A percentile compares a stretch with the other conserved stretches of the same genome.
Evolutionary conservation across 768 basidiomycete species (phyloP).

Genomic region (Amanita rimosa): DNA sequence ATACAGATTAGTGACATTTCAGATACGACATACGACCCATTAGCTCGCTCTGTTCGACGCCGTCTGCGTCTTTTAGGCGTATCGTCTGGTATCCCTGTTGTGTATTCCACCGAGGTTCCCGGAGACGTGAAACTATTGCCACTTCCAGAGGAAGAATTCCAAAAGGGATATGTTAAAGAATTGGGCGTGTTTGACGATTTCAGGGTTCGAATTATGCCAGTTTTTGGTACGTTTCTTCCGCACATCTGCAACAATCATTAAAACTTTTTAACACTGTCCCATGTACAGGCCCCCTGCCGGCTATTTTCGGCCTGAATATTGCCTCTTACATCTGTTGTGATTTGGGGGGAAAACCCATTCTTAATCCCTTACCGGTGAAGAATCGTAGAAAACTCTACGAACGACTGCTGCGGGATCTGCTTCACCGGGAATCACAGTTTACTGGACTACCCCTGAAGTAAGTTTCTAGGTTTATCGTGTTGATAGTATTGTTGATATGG

Average conservation of each 20-base stretch:
- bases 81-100: slow-evolving; percentile 66
- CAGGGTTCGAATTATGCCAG: slow-evolving; percentile 86
- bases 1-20: slow-evolving; percentile 96
- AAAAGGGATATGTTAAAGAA: slow-evolving; percentile 83
- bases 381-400: slow-evolving; percentile 79
- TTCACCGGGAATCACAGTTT: slow-evolving; percentile 62
- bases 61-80: slow-evolving; percentile 57
- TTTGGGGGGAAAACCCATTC: slow-evolving; percentile 73
- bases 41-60: slow-evolving; percentile 83
- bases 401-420: slow-evolving; percentile 65
- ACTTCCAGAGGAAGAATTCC: slow-evolving; percentile 83
- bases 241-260: background rate
- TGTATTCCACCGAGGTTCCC: slow-evolving; percentile 93
- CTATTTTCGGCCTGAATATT: slow-evolving; percentile 84
- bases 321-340: slow-evolving; percentile 85
- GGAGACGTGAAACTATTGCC: slow-evolving; percentile 83
- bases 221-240: slow-evolving; percentile 46
- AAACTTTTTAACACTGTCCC: no score
- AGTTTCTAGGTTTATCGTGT: slow-evolving; percentile 12
- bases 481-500: background rate
- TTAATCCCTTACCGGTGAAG: slow-evolving; percentile 79
- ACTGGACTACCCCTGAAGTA: slow-evolving; percentile 50
- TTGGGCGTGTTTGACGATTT: slow-evolving; percentile 88
- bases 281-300: slow-evolving; percentile 60
- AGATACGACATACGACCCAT: slow-evolving; percentile 83